Conservation (phyloP, 140 eudicot species). For the Anethum foeniculum region DNA sequence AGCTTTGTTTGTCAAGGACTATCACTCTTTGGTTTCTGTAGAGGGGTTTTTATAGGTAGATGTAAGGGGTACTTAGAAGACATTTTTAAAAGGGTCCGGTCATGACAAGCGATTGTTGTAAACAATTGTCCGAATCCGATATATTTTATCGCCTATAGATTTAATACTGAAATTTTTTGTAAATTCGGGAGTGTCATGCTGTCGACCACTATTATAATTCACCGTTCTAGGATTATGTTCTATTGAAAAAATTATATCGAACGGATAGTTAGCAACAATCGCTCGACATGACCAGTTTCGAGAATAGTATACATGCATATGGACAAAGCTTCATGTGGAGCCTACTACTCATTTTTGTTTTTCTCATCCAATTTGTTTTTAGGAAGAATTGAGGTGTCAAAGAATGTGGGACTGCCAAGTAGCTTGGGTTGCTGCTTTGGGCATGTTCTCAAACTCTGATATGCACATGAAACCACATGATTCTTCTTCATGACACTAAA, state of each 20-base stretch:
- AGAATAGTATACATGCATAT: conserved; percentile 28
- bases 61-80: conserved; percentile 22
- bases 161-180: too few species aligned
- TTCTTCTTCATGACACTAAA: conserved; percentile 33
- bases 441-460: conserved; percentile 56
- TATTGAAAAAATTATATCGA: too few species aligned
- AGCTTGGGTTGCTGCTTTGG: conserved; percentile 8
- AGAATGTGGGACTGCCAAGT: conserved; percentile 27
- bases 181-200: too few species aligned
- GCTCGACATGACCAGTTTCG: not conserved
- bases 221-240: too few species aligned
- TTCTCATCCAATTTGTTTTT: not conserved
- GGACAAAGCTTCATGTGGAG: not conserved
- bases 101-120: too few species aligned
- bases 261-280: too few species aligned
- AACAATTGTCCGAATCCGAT: too few species aligned
- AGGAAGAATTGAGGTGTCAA: conserved; percentile 21
- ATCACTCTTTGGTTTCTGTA: conserved; percentile 29
- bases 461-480: conserved; percentile 88
- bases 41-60: conserved; percentile 35
- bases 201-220: too few species aligned
- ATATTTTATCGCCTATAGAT: too few species aligned
- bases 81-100: conserved; percentile 16
- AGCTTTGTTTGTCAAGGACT: conserved; percentile 13
- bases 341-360: not conserved